A percentile compares a stretch with the other conserved stretches of the same genome.
Evolutionary conservation across 495 filamentous ascomycete genomes (phyloP).

Genomic region (Hypoxylon cercidicola): DNA sequence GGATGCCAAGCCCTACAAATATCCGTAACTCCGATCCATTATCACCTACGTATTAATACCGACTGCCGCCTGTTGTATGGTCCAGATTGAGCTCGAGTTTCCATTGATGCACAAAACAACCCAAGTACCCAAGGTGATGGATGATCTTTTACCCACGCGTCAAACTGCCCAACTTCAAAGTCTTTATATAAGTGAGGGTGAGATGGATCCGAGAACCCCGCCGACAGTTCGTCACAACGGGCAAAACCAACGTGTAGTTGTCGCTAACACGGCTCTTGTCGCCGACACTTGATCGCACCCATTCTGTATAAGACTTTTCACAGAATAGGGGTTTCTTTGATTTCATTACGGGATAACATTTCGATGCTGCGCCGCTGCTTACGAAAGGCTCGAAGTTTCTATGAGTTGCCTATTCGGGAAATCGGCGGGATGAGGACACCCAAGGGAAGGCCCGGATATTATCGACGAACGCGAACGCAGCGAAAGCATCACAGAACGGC

Average conservation of each 20-base stretch:
- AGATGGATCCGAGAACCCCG: conserved; percentile 13
- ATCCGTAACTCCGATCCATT: conserved; percentile 37
- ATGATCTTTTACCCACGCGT: background rate
- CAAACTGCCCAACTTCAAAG: too few species aligned
- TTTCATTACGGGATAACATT: background rate
- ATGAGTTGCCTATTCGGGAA: conserved; percentile 32
- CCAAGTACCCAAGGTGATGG: too few species aligned
- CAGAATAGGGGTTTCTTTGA: background rate
- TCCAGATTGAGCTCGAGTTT: conserved; percentile 6
- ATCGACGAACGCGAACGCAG: conserved; percentile 3
- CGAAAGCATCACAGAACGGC: conserved; percentile 4
- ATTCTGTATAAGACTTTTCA: background rate
- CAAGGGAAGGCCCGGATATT: background rate
- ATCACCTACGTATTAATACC: conserved; percentile 21
- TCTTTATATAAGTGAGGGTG: too few species aligned
- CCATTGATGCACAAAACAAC: background rate
- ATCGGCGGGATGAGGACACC: background rate
- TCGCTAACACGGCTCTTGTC: conserved; percentile 11
- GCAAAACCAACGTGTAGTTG: conserved; percentile 19
- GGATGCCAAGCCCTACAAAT: conserved; percentile 23
- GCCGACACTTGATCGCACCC: background rate
- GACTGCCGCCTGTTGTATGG: conserved; percentile 25
- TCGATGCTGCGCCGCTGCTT: background rate
- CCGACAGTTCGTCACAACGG: conserved; percentile 15
- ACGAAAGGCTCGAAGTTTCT: conserved; percentile 17